Evolutionary conservation across 345 rosid genomes (phyloP).

Genomic region (Salix viminalis): DNA sequence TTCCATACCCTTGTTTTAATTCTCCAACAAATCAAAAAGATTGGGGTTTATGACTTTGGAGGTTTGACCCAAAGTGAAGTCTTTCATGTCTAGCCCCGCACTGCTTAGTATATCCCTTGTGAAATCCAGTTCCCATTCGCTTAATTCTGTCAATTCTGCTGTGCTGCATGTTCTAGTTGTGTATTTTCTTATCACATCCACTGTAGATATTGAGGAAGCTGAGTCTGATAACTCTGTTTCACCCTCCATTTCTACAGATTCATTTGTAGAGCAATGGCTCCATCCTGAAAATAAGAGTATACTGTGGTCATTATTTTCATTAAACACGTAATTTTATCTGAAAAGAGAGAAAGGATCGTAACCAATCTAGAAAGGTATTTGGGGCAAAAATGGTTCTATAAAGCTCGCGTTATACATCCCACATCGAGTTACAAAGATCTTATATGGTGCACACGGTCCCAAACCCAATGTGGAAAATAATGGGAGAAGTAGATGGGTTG

Average conservation of each 20-base stretch:
- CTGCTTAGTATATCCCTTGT: slow-evolving; percentile 41
- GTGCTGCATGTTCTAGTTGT: slow-evolving; percentile 18
- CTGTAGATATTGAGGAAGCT: slow-evolving; percentile 36
- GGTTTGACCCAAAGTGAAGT: slow-evolving; percentile 39
- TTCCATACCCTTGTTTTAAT: slow-evolving; percentile 11
- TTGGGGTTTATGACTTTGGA: slow-evolving; percentile 30
- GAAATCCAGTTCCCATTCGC: slow-evolving; percentile 58
- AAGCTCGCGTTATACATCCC: not conserved
- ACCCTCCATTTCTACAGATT: slow-evolving; percentile 16
- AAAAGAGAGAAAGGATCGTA: not conserved
- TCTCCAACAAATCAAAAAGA: slow-evolving; percentile 54
- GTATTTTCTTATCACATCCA: slow-evolving; percentile 17
- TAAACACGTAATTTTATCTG: not conserved
- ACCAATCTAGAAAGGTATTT: not conserved
- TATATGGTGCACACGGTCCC: not conserved
- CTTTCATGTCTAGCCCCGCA: slow-evolving; percentile 40
- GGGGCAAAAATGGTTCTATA: not conserved
- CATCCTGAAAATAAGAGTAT: slow-evolving; percentile 25
- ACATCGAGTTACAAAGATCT: not conserved
- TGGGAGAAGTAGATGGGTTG: not conserved
- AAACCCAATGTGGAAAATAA: not conserved
- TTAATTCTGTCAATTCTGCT: slow-evolving; percentile 21
- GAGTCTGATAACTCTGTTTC: slow-evolving; percentile 38
- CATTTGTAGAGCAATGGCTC: slow-evolving; percentile 11
- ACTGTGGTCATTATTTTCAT: not conserved